These are phyloP conservation scores for Gnomoniopsis sp. DNA, from an alignment of 2,329 filamentous ascomycete species.

Conservation along the genomic window DNA sequence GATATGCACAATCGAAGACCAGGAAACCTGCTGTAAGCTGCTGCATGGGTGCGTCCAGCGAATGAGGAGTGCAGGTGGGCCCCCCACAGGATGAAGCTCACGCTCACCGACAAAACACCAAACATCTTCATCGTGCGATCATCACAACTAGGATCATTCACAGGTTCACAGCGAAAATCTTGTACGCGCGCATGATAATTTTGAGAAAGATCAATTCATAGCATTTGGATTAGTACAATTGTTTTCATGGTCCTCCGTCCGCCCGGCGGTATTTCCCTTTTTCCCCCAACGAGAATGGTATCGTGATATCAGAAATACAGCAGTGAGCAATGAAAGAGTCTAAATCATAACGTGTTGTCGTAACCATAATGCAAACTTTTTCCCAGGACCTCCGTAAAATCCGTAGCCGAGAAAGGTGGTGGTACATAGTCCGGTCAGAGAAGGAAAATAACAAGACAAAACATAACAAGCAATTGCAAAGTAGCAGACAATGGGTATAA, in stretches of 20 bases:
- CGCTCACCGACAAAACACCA: slow-evolving; percentile 9
- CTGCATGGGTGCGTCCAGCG: neutral
- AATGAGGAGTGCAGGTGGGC: neutral
- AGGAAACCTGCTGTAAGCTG: neutral
- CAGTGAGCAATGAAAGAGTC: neutral
- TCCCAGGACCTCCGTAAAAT: slow-evolving; percentile 7
- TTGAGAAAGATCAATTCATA: neutral
- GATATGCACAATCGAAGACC: neutral
- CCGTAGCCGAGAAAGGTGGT: slow-evolving; percentile 3
- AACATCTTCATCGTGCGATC: neutral
- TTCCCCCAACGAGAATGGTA: slow-evolving; percentile 10
- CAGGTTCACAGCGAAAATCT: neutral
- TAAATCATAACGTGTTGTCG: slow-evolving; percentile 8
- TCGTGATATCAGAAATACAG: slow-evolving; percentile 8
- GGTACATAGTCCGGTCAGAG: slow-evolving; percentile 4
- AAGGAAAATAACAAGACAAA: neutral
- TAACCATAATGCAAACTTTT: slow-evolving; percentile 8
- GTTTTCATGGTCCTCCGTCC: slow-evolving; percentile 13
- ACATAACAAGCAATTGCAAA: neutral
- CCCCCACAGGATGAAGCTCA: neutral
- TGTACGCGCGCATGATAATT: neutral
- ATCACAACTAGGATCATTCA: neutral
- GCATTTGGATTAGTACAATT: slow-evolving; percentile 11
- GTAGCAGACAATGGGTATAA: slow-evolving; percentile 7
- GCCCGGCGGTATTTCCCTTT: slow-evolving; percentile 10